Conservation (phyloP, 1,284 basidiomycete species). For the Ustilago crameri region DNA sequence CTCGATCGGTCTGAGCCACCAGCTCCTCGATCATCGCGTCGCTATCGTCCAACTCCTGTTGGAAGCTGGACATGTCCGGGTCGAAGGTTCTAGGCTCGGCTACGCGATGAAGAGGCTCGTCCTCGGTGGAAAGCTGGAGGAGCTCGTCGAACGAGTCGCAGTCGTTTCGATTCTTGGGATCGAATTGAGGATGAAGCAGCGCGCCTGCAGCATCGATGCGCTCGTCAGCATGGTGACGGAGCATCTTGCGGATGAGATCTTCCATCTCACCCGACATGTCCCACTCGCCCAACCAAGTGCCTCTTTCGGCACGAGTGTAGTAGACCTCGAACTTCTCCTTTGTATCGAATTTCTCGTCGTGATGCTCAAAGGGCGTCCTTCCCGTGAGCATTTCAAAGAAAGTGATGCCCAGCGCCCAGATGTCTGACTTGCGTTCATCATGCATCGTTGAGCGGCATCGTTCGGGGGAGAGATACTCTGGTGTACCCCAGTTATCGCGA, state of each 20-base stretch:
- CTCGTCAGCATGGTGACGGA: slow-evolving; percentile 29
- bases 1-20: slow-evolving; percentile 13
- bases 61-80: neutral
- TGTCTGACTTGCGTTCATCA: slow-evolving; percentile 55
- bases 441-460: slow-evolving; percentile 45
- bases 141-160: slow-evolving; percentile 45
- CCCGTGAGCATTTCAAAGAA: slow-evolving; percentile 62
- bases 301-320: slow-evolving; percentile 48
- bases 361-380: slow-evolving; percentile 58
- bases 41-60: slow-evolving; percentile 19
- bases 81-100: neutral
- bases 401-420: slow-evolving; percentile 61
- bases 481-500: slow-evolving; percentile 51
- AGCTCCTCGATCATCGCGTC: slow-evolving; percentile 33
- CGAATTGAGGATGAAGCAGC: slow-evolving; percentile 41
- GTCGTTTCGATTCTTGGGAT: slow-evolving; percentile 12
- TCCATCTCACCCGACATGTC: slow-evolving; percentile 40
- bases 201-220: slow-evolving; percentile 44
- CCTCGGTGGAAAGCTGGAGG: slow-evolving; percentile 34
- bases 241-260: slow-evolving; percentile 52
- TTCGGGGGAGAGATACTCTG: slow-evolving; percentile 60
- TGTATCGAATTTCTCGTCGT: slow-evolving; percentile 49
- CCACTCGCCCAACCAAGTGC: slow-evolving; percentile 50
- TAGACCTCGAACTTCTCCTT: slow-evolving; percentile 54
- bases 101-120: neutral